Conservation (phyloP, 352 stramenopile genomes). For the Phytophthora podocarpi region DNA sequence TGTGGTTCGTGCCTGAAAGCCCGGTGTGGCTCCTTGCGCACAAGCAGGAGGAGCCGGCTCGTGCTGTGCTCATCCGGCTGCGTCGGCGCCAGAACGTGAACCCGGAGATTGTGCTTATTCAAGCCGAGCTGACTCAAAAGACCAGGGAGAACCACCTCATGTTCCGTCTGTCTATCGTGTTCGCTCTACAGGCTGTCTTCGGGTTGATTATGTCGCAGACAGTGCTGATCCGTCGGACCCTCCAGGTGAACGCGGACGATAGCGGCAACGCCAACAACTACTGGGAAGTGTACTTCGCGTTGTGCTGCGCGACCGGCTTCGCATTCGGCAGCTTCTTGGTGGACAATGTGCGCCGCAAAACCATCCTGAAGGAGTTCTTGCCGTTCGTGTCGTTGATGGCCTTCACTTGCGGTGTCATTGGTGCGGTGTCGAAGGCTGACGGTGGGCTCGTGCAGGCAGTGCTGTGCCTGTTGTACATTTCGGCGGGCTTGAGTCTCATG, state of each 20-base stretch:
- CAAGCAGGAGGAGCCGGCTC: conserved; percentile 60
- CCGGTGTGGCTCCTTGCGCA: conserved; percentile 76
- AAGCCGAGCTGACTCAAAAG: conserved; percentile 57
- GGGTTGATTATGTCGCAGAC: conserved; percentile 72
- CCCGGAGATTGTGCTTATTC: conserved; percentile 58
- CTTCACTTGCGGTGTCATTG: conserved; percentile 63
- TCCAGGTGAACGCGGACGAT: conserved; percentile 37
- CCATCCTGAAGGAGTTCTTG: conserved; percentile 89
- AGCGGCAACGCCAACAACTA: conserved; percentile 39
- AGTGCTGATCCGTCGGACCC: conserved; percentile 52
- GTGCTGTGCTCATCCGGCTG: conserved; percentile 56
- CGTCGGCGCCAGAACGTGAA: conserved; percentile 75
- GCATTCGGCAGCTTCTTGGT: conserved; percentile 81
- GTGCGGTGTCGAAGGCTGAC: conserved; percentile 40
- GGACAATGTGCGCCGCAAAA: conserved; percentile 88
- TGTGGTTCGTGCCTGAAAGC: conserved; percentile 82
- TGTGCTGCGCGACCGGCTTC: conserved; percentile 55
- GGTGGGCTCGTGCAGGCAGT: conserved; percentile 50
- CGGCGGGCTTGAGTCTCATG: conserved; percentile 68
- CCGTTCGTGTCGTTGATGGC: conserved; percentile 71
- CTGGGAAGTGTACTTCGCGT: conserved; percentile 60
- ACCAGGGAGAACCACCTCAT: conserved; percentile 56
- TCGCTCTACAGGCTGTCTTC: conserved; percentile 63
- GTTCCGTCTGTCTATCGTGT: conserved; percentile 71
- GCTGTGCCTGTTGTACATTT: conserved; percentile 70